These are phyloP conservation scores for Salix viminalis DNA, from an alignment of 345 rosid genomes.

Conservation along the genomic window DNA sequence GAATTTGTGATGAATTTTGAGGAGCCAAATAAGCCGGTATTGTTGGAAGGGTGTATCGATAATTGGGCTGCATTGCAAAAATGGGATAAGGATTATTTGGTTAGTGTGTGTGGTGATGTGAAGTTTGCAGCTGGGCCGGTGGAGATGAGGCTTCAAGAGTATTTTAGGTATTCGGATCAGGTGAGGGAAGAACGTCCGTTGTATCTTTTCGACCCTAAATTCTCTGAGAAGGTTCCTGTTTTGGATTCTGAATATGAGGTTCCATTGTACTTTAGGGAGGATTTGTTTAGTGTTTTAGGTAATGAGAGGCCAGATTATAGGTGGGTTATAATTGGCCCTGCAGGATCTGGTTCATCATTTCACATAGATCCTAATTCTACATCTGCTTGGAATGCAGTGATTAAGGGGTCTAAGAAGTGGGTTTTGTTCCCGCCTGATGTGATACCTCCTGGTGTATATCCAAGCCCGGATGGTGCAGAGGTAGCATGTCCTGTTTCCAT, in stretches of 20 bases:
- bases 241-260: conserved; percentile 70
- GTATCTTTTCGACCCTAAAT: conserved; percentile 91
- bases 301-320: conserved; percentile 82
- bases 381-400: conserved; percentile 94
- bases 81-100: conserved; percentile 75
- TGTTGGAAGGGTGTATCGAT: conserved; percentile 85
- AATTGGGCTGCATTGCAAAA: conserved; percentile 61
- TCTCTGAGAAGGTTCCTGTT: conserved; percentile 64
- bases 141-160: conserved; percentile 74
- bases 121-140: conserved; percentile 77
- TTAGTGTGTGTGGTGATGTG: conserved; percentile 45
- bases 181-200: conserved; percentile 86
- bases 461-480: conserved; percentile 94
- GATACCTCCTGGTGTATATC: conserved; percentile 92
- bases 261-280: conserved; percentile 79
- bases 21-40: conserved; percentile 81
- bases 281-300: conserved; percentile 77
- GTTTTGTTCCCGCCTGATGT: conserved; percentile 90
- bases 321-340: conserved; percentile 93
- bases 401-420: conserved; percentile 94
- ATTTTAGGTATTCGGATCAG: conserved; percentile 65
- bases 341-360: conserved; percentile 94
- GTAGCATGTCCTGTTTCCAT: conserved; percentile 97
- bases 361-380: conserved; percentile 99
- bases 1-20: conserved; percentile 67